Evolutionary conservation across 441 rosid species (phyloP).

Genomic region (Populus trichocarpa): DNA sequence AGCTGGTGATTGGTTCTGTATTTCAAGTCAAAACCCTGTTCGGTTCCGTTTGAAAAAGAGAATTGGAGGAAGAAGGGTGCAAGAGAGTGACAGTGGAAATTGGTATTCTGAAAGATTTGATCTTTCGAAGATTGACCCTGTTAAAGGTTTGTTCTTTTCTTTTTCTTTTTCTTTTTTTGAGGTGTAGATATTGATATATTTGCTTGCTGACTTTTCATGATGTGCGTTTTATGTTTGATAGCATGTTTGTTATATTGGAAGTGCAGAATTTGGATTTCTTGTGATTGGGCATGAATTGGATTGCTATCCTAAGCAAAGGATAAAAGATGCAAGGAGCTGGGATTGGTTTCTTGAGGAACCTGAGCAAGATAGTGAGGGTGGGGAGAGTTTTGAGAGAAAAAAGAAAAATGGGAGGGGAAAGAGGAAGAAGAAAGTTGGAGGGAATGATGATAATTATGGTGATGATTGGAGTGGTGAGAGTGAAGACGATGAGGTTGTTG

Average conservation of each 20-base stretch:
- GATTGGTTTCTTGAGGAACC: constrained; percentile 73
- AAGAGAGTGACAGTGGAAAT: constrained; percentile 9
- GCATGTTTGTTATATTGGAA: background rate
- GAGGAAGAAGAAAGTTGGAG: constrained; percentile 34
- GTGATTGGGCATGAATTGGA: constrained; percentile 74
- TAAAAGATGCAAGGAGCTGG: constrained; percentile 46
- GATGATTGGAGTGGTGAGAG: constrained; percentile 63
- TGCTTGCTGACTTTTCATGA: background rate
- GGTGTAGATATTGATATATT: background rate
- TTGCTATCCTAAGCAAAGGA: constrained; percentile 45
- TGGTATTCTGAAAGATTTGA: constrained; percentile 26
- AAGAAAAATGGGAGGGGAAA: constrained; percentile 35
- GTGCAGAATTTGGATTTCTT: constrained; percentile 81
- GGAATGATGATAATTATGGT: constrained; percentile 24
- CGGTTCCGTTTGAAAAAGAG: constrained; percentile 51
- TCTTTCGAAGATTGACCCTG: constrained; percentile 44
- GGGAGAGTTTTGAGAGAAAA: constrained; percentile 19
- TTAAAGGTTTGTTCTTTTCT: constrained; percentile 43
- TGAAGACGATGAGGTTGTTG: constrained; percentile 40
- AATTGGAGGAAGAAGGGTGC: constrained; percentile 22
- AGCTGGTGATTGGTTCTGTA: constrained; percentile 54
- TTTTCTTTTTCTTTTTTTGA: background rate
- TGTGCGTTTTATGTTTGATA: background rate
- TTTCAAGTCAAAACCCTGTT: constrained; percentile 46
- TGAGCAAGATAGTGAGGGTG: constrained; percentile 26